Evolutionary conservation across 192 early-diverging fungal species (phyloP).

Genomic region (Phlyctochytrium bullatum): DNA sequence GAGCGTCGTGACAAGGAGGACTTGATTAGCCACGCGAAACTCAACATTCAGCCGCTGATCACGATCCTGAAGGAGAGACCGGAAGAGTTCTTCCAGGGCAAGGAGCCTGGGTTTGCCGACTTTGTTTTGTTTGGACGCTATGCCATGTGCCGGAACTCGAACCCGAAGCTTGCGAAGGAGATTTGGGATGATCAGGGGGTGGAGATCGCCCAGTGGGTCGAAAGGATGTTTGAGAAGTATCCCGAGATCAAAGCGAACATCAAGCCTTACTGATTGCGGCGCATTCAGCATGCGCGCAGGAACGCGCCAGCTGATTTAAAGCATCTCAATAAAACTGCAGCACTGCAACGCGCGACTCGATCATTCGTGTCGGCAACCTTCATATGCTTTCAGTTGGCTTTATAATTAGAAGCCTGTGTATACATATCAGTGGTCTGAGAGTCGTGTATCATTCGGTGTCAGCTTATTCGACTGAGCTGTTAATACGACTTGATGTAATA

Average conservation of each 20-base stretch:
- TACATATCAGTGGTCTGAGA: too few relatives aligned
- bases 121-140: slow-evolving; percentile 38
- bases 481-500: too few relatives aligned
- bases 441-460: too few relatives aligned
- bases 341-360: too few relatives aligned
- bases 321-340: too few relatives aligned
- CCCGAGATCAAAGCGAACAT: slow-evolving; percentile 4
- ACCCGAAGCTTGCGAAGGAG: slow-evolving; percentile 16
- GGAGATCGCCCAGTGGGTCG: slow-evolving; percentile 27
- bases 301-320: too few relatives aligned
- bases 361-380: too few relatives aligned
- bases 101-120: slow-evolving; percentile 30
- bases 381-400: too few relatives aligned
- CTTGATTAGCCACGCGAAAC: slow-evolving; percentile 15
- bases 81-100: slow-evolving; percentile 33
- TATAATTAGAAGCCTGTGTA: too few relatives aligned
- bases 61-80: slow-evolving; percentile 25
- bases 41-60: slow-evolving; percentile 25
- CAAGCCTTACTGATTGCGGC: background rate
- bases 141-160: slow-evolving; percentile 27
- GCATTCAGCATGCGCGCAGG: background rate
- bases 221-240: slow-evolving; percentile 10
- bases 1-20: slow-evolving; percentile 4
- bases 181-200: slow-evolving; percentile 31
- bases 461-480: too few relatives aligned